Evolutionary conservation across 1,139 yeast genomes (phyloP), one percentile per base, ranked within the genome.

Genomic region (Diutina mesorugosa): DNA sequence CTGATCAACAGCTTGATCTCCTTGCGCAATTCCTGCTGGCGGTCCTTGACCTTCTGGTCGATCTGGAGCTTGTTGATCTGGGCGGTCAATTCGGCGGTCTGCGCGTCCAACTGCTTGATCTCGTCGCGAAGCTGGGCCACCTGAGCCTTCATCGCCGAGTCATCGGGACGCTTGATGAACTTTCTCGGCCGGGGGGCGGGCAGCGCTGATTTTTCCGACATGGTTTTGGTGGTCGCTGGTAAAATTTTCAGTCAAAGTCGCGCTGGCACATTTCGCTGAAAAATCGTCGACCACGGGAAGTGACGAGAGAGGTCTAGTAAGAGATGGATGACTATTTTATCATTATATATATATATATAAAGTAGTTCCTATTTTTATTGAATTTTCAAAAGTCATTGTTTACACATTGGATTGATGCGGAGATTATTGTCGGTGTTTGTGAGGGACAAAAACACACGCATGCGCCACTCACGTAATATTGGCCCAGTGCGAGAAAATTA

Each of bases 111-210:
- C 65, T 79, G 81, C 67, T 85, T 84, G 70, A 91, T 81, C 66
- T 87, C 88, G 55, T 79, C 79, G 64, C 83, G 82, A 64, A 88
- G 75, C 57, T 74, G 77, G 55, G 78, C 81, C 61, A 89, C 69
- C 64, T 81, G 79, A 61, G 78, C 79, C 68, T 86, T 87, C 68
- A 76, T 70, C 56, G 71, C 80, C 63, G 81, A 73, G 67, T 81
- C 83, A 69, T 90, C 95, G 60, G 96, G 95, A 68, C 87, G 84
- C 70, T 85, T 85, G 71, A 85, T 78, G 69, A 78, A 80, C 64
- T 79, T 81, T 69, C 77, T 76, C 53, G 65, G 63, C 57, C 57
- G 61, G 47, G 58, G n/a, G 10, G 53, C 21, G 18, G 53, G 35
- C 28, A 38, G 26, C 18, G 45, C n/a, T 6, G 12, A 21, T 7